A percentile compares a stretch with the other conserved stretches of the same genome.
Conservation (phyloP, 768 basidiomycete species). For the Lentinula edodes region DNA sequence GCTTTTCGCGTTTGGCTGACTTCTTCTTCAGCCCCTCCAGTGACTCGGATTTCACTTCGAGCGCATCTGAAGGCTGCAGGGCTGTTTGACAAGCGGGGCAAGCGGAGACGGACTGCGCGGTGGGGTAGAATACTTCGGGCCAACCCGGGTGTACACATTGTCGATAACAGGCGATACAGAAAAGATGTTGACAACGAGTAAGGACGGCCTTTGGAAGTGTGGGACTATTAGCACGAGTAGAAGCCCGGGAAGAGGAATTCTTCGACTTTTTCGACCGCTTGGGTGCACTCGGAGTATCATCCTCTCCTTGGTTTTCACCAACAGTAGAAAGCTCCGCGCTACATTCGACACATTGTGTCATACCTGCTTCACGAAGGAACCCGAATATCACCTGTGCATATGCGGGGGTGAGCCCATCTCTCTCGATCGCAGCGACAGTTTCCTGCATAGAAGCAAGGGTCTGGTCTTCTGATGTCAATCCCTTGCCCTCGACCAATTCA, state of each 20-base stretch:
- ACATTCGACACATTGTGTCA: slow-evolving; percentile 88
- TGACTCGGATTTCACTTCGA: slow-evolving; percentile 70
- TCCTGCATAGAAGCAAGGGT: slow-evolving; percentile 71
- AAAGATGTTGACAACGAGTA: slow-evolving; percentile 93
- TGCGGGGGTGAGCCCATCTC: slow-evolving; percentile 69
- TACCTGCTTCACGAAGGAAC: slow-evolving; percentile 81
- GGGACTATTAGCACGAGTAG: slow-evolving; percentile 75
- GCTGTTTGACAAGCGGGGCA: slow-evolving; percentile 78
- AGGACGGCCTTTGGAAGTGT: slow-evolving; percentile 59
- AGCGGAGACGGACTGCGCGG: slow-evolving; percentile 40
- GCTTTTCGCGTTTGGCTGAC: slow-evolving; percentile 58
- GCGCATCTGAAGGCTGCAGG: slow-evolving; percentile 67
- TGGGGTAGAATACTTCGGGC: slow-evolving; percentile 40
- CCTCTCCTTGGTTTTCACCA: slow-evolving; percentile 44
- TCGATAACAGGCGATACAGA: slow-evolving; percentile 84
- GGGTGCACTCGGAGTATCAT: slow-evolving; percentile 44
- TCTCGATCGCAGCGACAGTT: slow-evolving; percentile 65
- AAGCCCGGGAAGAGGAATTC: slow-evolving; percentile 50
- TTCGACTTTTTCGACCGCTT: slow-evolving; percentile 49
- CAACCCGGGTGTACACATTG: slow-evolving; percentile 73
- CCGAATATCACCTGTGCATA: slow-evolving; percentile 81
- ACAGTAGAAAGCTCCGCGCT: slow-evolving; percentile 63
- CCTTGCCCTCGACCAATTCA: slow-evolving; percentile 78
- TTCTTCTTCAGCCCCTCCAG: slow-evolving; percentile 57
- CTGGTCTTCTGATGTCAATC: slow-evolving; percentile 34